Percentiles rank a stretch among this genome's conserved stretches.
These are phyloP conservation scores for Hysterangium stoloniferum DNA, from an alignment of 768 basidiomycete genomes.

Conservation along the genomic window DNA sequence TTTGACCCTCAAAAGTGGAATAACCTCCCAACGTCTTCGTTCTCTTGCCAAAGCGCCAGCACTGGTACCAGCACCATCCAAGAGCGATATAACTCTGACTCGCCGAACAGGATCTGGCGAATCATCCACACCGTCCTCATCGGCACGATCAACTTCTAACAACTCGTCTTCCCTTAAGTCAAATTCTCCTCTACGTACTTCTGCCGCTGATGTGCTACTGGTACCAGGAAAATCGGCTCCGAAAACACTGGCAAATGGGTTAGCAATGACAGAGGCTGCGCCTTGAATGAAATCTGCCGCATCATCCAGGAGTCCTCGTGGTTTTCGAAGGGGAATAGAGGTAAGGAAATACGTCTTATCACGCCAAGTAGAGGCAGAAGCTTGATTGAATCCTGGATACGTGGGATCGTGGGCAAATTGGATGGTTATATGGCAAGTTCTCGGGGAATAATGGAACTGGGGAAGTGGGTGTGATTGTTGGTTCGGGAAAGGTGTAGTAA, in stretches of 20 bases:
- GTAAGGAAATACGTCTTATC: constrained; percentile 54
- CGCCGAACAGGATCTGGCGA: constrained; percentile 47
- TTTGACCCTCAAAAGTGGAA: constrained; percentile 30
- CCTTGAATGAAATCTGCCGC: constrained; percentile 50
- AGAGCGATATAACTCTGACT: constrained; percentile 46
- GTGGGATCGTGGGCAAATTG: constrained; percentile 10
- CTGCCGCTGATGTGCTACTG: constrained; percentile 42
- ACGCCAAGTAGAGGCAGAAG: constrained; percentile 40
- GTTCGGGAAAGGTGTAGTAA: constrained; percentile 74
- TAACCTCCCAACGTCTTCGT: constrained; percentile 41
- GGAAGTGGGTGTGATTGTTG: constrained; percentile 47
- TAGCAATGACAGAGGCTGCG: constrained; percentile 44
- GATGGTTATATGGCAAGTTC: constrained; percentile 14
- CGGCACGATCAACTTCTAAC: constrained; percentile 67
- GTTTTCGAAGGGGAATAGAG: constrained; percentile 59
- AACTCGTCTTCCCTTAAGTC: constrained; percentile 75
- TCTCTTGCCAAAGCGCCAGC: constrained; percentile 31
- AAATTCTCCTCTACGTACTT: constrained; percentile 58
- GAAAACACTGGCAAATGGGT: constrained; percentile 49
- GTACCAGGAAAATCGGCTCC: constrained; percentile 21
- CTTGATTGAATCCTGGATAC: constrained; percentile 32
- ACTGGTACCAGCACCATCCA: constrained; percentile 30
- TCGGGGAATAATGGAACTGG: constrained; percentile 15
- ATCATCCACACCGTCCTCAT: constrained; percentile 75
- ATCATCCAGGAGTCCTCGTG: constrained; percentile 61